A percentile compares a stretch with the other conserved stretches of the same genome.
phyloP scores from a whole-genome alignment of 441 rosid genomes.

The Jatropha multifida region DNA sequence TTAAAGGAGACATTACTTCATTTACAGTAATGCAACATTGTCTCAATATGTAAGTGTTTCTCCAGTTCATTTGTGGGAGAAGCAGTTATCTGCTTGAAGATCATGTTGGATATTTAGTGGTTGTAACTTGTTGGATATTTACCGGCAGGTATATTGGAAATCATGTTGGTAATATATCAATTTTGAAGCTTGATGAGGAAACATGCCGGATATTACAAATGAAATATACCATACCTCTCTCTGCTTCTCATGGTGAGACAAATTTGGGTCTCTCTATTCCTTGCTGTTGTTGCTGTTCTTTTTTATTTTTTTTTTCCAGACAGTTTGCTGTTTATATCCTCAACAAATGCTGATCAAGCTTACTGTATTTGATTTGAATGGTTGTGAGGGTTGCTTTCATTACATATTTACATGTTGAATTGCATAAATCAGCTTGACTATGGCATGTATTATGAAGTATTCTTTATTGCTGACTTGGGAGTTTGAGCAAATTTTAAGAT shows the following conservation, averaged over 20 bases:
- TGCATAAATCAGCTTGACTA: not conserved
- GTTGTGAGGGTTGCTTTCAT: not conserved
- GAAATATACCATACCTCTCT: conserved; percentile 70
- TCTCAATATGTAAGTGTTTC: conserved; percentile 62
- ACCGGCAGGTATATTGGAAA: conserved; percentile 76
- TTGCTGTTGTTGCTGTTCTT: not conserved
- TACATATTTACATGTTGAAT: not conserved
- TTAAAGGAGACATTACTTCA: conserved; percentile 60
- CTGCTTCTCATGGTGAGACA: conserved; percentile 71
- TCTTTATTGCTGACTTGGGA: not conserved
- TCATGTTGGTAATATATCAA: conserved; percentile 65
- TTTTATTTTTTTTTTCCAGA: not conserved
- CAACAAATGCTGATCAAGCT: not conserved
- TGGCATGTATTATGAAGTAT: not conserved
- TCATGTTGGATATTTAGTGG: not conserved
- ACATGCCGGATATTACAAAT: conserved; percentile 40
- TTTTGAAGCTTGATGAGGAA: conserved; percentile 65
- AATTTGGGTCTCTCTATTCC: not conserved
- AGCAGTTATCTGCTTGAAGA: not conserved
- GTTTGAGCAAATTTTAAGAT: not conserved
- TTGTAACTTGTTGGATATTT: conserved; percentile 11
- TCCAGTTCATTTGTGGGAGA: not conserved
- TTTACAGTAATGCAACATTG: conserved; percentile 62
- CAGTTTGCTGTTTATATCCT: too few relatives aligned
- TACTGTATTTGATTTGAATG: not conserved